Evolutionary conservation across 768 basidiomycete genomes (phyloP).

Genomic region (Mycena olivaceomarginata): DNA sequence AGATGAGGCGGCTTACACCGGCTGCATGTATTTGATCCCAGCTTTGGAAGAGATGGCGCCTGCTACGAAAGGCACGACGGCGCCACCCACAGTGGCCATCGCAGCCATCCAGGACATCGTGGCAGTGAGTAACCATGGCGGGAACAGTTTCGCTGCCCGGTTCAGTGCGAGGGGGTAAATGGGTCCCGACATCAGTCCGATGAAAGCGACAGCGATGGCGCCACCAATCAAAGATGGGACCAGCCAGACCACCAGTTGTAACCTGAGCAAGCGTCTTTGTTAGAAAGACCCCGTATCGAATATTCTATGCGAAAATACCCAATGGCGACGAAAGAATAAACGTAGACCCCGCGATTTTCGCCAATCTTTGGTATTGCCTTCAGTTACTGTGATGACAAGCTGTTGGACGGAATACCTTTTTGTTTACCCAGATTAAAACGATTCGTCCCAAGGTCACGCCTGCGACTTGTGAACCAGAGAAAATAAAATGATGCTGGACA

Average conservation of each 20-base stretch:
- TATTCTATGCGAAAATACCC: constrained; percentile 54
- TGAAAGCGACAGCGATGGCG: constrained; percentile 76
- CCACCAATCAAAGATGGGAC: constrained; percentile 81
- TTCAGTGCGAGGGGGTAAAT: constrained; percentile 87
- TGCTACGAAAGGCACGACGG: constrained; percentile 82
- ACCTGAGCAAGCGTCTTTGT: constrained; percentile 53
- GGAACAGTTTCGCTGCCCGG: constrained; percentile 79
- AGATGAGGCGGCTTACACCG: constrained; percentile 66
- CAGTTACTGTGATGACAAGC: constrained; percentile 1
- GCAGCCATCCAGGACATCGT: constrained; percentile 82
- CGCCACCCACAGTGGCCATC: constrained; percentile 83
- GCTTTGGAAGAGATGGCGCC: constrained; percentile 80
- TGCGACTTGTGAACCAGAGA: constrained; percentile 44
- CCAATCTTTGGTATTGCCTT: constrained; percentile 60
- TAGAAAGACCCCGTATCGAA: background rate
- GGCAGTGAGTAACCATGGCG: constrained; percentile 78
- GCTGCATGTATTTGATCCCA: constrained; percentile 77
- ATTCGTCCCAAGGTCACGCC: constrained; percentile 76
- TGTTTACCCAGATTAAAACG: constrained; percentile 72
- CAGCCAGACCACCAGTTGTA: constrained; percentile 84
- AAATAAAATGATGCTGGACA: background rate
- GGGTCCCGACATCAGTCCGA: constrained; percentile 84
- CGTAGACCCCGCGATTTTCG: constrained; percentile 69
- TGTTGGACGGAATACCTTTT: constrained; percentile 56
- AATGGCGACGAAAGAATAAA: constrained; percentile 71